phyloP scores from a whole-genome alignment of 2,329 filamentous ascomycete genomes.

The Chaetomiaceae sp. region DNA sequence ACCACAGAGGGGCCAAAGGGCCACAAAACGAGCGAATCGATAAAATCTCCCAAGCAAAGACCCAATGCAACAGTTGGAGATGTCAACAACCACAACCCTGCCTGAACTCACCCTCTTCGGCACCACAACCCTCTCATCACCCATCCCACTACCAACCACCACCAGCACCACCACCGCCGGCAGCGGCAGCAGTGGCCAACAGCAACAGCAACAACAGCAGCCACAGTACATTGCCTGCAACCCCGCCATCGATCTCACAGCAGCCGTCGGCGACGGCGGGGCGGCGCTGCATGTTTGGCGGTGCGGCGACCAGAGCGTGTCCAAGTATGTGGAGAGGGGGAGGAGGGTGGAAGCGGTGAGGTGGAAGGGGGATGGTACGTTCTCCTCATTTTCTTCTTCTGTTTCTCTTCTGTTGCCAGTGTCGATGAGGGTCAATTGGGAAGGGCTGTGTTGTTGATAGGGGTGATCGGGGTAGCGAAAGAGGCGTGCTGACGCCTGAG shows the following conservation, averaged over 20 bases:
- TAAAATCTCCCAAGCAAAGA: too few species aligned
- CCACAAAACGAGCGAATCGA: background rate
- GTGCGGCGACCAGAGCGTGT: conserved; percentile 61
- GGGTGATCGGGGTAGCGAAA: background rate
- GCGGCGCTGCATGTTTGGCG: conserved; percentile 68
- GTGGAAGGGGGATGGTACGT: conserved; percentile 66
- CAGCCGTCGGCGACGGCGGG: conserved; percentile 63
- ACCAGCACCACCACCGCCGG: conserved; percentile 39
- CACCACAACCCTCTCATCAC: conserved; percentile 54
- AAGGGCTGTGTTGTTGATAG: background rate
- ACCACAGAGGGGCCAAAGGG: background rate
- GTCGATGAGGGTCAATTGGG: too few species aligned
- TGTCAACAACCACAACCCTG: conserved; percentile 20
- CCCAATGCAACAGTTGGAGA: too few species aligned
- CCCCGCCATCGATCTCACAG: conserved; percentile 79
- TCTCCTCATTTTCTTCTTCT: too few species aligned
- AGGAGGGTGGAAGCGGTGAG: conserved; percentile 46
- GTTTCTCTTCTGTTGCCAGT: background rate
- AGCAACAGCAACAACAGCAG: too few species aligned
- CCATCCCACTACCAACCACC: conserved; percentile 27
- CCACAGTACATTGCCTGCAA: conserved; percentile 62
- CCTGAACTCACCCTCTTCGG: conserved; percentile 45
- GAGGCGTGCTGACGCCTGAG: conserved; percentile 1
- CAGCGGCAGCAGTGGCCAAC: too few species aligned
- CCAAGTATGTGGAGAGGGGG: conserved; percentile 35